Percentiles rank a stretch among this genome's conserved stretches.
Evolutionary conservation across 1,284 basidiomycete species (phyloP).

Genomic region (Trametes hirsuta): DNA sequence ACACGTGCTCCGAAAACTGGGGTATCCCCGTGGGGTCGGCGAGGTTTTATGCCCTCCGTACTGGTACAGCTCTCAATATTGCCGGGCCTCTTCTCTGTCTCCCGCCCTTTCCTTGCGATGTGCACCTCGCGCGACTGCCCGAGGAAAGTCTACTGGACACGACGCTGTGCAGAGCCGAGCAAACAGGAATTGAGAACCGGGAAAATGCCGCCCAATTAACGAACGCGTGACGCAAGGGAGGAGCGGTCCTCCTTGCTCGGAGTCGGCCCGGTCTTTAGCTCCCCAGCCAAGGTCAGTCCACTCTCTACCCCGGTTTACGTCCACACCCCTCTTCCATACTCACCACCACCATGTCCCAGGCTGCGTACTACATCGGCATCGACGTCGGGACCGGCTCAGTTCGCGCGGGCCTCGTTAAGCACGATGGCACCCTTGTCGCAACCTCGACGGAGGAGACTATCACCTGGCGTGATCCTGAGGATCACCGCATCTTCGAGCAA

Average conservation of each 20-base stretch:
- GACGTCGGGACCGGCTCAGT: slow-evolving; percentile 94
- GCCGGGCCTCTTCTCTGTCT: no score
- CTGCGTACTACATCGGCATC: slow-evolving; percentile 65
- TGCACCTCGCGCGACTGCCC: no score
- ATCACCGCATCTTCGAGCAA: slow-evolving; percentile 96
- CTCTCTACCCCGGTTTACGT: background rate
- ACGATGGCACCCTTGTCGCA: slow-evolving; percentile 78
- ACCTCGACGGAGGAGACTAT: slow-evolving; percentile 79
- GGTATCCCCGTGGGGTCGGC: no score
- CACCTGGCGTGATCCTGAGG: slow-evolving; percentile 84
- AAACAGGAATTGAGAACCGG: no score
- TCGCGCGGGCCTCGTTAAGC: slow-evolving; percentile 82
- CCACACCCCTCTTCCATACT: slow-evolving; percentile 3
- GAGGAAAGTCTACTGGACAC: no score
- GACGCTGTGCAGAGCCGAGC: no score
- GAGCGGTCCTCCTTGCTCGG: slow-evolving; percentile 9
- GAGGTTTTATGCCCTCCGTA: no score
- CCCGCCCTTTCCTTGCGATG: no score
- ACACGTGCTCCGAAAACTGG: no score
- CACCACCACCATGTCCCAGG: slow-evolving; percentile 25
- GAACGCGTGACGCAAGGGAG: slow-evolving; percentile 5
- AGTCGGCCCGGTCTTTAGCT: slow-evolving; percentile 14
- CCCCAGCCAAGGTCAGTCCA: slow-evolving; percentile 13
- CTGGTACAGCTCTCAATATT: no score
- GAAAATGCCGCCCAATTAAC: slow-evolving; percentile 6